Evolutionary conservation across 495 filamentous ascomycete species (phyloP), one percentile per base, ranked within the genome.

Genomic region (Annulohypoxylon maeteangense): DNA sequence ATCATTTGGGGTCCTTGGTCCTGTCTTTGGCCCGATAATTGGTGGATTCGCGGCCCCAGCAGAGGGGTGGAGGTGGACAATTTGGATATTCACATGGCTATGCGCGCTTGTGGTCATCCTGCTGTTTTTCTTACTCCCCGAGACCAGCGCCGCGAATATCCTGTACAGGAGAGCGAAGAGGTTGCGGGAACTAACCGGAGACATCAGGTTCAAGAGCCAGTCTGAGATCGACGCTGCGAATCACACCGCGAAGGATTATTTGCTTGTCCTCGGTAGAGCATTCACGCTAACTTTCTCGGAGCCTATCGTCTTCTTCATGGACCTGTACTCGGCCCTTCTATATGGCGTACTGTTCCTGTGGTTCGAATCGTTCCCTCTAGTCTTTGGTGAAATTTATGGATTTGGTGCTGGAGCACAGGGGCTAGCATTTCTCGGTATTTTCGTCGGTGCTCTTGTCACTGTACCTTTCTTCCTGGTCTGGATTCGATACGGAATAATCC

Each of bases 291-390:
- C 75, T 0, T 75, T 76, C 42, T 71, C 70, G 1, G 78, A 80
- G 58, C 79, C 78, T 1, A 71, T 80, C 20, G 74, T 77, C 6
- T 71, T 81, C 18, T 53, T 77, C 25, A 75, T 74, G 67, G 63
- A 79, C 66, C 11, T 92, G 11, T 90, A 92, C 66, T 56, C 88
- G 1, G 90, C 90, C 0, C 82, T 94, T 16, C 77, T 94, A 10
- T 82, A 94, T 11, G 92, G 91, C 3, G 87, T 93, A n/a, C 76
- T 94, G 1, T 94, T 94, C 72, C 82, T 94, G 5, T 95, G 93
- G 80, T 94, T 95, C 74, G 91, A 92, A 23, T 91, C 91, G 1
- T 94, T 93, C 72, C 85, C 90, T 18, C 73, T 93, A 14, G 89
- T 93, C 32, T 95, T 94, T 75, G 71, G 82, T 12, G 82, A 86